Base-by-base conservation (phyloP, 78 protist genomes). In the Dictyostelium brefeldianum region DNA sequence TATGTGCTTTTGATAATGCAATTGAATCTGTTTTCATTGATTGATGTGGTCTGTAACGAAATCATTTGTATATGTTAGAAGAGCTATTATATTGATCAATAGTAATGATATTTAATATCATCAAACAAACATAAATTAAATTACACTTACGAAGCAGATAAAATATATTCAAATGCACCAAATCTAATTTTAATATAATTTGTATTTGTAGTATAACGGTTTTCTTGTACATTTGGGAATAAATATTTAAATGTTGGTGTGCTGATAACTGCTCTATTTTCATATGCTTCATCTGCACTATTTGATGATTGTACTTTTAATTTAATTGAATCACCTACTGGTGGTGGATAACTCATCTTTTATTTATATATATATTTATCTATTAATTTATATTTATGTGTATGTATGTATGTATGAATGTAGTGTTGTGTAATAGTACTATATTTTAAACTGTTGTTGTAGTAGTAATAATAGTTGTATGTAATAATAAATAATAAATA, bases 1-100 rank as follows among this genome's bases (percentile, higher is more conserved):
- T 81, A 41, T 25, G 47, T 59, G 70, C 79, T 50, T 75, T 82
- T 67, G 95, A 81, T 79, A 90, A 17, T 31, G 74, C 79, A 57
- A 90, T 79, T 64, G 65, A 36, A 46, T 64, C 73, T 79, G 36
- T 15, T 79, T 14, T 27, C n/a, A 79, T 51, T 12, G 14, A 5
- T 36, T 43, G 10, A 27, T 62, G 59, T 47, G 50, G 75, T 50
- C 62, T 80, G 11, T 46, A 59, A 18, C 9, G 10, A 79, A 27
- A 36, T 36, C 1, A 79, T 14, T 57, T 56, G 4, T 78, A 27
- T 15, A n/a, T n/a, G n/a, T n/a, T n/a, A n/a, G n/a, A n/a, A n/a
- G n/a, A n/a, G n/a, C n/a, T n/a, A n/a, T n/a, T n/a, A n/a, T n/a
- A n/a, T n/a, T n/a, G n/a, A n/a, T n/a, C n/a, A n/a, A n/a, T n/a